phyloP scores from a whole-genome alignment of 441 rosid species.

The Populus hybrid region DNA sequence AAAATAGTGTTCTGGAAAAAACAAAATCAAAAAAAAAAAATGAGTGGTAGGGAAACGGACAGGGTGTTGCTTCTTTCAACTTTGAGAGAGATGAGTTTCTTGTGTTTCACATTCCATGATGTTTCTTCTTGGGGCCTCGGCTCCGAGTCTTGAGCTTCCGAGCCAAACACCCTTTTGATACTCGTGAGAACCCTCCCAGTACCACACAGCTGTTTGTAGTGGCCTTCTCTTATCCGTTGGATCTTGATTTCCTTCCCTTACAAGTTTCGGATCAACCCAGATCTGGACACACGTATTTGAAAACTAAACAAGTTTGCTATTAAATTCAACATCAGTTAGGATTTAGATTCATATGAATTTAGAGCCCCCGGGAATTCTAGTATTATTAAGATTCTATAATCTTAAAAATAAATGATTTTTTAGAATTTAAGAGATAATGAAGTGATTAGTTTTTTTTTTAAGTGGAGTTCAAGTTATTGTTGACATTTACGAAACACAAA shows the following conservation, averaged over 20 bases:
- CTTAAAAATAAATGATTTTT: too few species aligned
- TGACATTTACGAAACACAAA: neutral
- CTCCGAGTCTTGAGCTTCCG: neutral
- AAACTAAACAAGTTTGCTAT: neutral
- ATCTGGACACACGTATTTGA: too few species aligned
- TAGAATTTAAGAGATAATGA: too few species aligned
- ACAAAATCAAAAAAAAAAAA: neutral
- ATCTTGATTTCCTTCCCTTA: constrained; percentile 2
- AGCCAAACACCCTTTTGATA: neutral
- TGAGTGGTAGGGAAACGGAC: constrained; percentile 41
- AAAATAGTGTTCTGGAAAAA: neutral
- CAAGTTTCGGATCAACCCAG: neutral
- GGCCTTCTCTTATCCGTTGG: constrained; percentile 8
- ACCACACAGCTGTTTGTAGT: neutral
- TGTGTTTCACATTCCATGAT: constrained; percentile 27
- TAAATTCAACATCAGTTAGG: neutral
- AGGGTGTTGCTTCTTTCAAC: constrained; percentile 36
- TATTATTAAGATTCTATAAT: neutral
- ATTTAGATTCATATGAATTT: too few species aligned
- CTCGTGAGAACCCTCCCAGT: neutral
- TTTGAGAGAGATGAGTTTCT: constrained; percentile 14
- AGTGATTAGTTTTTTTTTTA: neutral
- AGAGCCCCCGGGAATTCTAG: too few species aligned
- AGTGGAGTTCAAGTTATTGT: neutral
- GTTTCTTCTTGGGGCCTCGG: neutral